phyloP scores from a whole-genome alignment of 345 rosid species.

The Mercurialis annua region DNA sequence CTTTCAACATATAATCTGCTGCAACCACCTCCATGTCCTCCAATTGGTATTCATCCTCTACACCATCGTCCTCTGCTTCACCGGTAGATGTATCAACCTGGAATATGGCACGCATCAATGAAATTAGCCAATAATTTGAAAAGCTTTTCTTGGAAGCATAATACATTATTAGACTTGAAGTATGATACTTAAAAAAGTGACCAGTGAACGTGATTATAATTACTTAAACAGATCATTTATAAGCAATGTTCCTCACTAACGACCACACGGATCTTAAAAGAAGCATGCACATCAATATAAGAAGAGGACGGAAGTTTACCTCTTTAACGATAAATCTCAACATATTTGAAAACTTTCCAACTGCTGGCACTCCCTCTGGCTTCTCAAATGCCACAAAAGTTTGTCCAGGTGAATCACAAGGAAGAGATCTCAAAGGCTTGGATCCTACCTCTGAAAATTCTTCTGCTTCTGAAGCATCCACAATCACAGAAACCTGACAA shows the following conservation, averaged over 20 bases:
- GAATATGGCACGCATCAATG: constrained; percentile 5
- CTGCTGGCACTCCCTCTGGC: constrained; percentile 73
- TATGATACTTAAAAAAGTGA: not conserved
- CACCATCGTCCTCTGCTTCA: constrained; percentile 93
- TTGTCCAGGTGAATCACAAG: constrained; percentile 92
- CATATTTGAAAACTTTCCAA: constrained; percentile 85
- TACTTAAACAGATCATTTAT: not conserved
- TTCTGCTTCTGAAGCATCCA: constrained; percentile 91
- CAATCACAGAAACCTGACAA: constrained; percentile 74
- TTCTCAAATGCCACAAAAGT: constrained; percentile 85
- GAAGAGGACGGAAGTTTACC: constrained; percentile 37
- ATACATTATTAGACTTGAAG: too few species aligned
- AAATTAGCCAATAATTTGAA: not conserved
- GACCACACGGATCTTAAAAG: not conserved
- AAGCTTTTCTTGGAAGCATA: not conserved
- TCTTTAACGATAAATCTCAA: constrained; percentile 88
- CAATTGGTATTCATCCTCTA: constrained; percentile 95
- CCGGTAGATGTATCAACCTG: constrained; percentile 92
- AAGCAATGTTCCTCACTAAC: not conserved
- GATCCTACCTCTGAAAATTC: constrained; percentile 63
- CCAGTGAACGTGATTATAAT: not conserved
- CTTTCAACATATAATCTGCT: constrained; percentile 85
- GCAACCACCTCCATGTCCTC: constrained; percentile 96
- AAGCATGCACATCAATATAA: not conserved
- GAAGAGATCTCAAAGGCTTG: constrained; percentile 77